Conservation (phyloP, 2,329 filamentous ascomycete genomes). For the Scorias spongiosa region DNA sequence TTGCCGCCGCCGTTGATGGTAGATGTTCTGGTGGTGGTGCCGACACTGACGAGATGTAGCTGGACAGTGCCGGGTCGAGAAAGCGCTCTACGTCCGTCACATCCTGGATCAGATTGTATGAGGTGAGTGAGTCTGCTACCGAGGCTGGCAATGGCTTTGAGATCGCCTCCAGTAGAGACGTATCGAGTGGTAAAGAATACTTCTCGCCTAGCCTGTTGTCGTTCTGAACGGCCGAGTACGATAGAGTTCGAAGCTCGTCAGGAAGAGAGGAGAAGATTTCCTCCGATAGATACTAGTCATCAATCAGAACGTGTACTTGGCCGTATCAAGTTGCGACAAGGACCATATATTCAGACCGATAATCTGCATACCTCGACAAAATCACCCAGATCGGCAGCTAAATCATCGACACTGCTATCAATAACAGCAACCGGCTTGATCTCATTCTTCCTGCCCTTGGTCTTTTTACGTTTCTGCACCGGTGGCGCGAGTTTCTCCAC, state of each 20-base stretch:
- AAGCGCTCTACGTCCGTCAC: constrained; percentile 36
- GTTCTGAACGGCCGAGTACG: constrained; percentile 41
- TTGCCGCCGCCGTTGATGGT: constrained; percentile 29
- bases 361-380: constrained; percentile 49
- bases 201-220: constrained; percentile 33
- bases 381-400: constrained; percentile 57
- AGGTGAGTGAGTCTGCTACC: constrained; percentile 49
- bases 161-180: constrained; percentile 26
- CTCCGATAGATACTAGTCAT: constrained; percentile 47
- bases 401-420: constrained; percentile 13
- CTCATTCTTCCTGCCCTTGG: constrained; percentile 25
- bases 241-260: constrained; percentile 42
- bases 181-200: constrained; percentile 40
- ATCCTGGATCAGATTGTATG: constrained; percentile 48
- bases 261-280: constrained; percentile 56
- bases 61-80: constrained; percentile 45
- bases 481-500: constrained; percentile 43
- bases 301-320: neutral
- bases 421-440: constrained; percentile 19
- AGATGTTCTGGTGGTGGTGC: constrained; percentile 49
- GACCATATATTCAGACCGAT: neutral
- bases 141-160: constrained; percentile 41
- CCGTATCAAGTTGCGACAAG: neutral
- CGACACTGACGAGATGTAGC: constrained; percentile 44
- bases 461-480: constrained; percentile 29